Percentiles rank a stretch among this genome's conserved stretches.
phyloP scores from a whole-genome alignment of 2,329 filamentous ascomycete genomes.

The Fusarium sp. region DNA sequence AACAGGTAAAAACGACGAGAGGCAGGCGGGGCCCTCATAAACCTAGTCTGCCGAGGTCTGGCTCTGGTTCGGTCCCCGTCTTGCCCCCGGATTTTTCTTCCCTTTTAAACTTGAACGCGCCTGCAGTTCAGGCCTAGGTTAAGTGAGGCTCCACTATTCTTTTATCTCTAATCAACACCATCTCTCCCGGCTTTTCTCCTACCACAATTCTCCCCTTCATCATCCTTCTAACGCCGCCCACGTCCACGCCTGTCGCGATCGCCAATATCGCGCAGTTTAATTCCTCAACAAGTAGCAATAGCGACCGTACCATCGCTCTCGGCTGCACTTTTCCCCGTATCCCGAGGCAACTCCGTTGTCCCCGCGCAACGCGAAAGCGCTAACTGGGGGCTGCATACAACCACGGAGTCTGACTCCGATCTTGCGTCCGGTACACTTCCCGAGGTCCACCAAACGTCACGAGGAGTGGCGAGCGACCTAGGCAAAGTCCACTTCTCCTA shows the following conservation, averaged over 20 bases:
- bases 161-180: slow-evolving; percentile 35
- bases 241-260: slow-evolving; percentile 22
- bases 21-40: slow-evolving; percentile 8
- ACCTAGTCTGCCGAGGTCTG: slow-evolving; percentile 44
- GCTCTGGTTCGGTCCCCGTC: slow-evolving; percentile 34
- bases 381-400: slow-evolving; percentile 42
- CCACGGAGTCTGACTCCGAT: slow-evolving; percentile 42
- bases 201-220: slow-evolving; percentile 15
- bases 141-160: slow-evolving; percentile 28
- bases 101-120: slow-evolving; percentile 31
- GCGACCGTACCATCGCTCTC: not conserved
- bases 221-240: slow-evolving; percentile 7
- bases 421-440: slow-evolving; percentile 38
- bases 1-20: slow-evolving; percentile 32
- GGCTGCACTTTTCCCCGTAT: slow-evolving; percentile 25
- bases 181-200: slow-evolving; percentile 32
- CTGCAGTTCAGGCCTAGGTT: slow-evolving; percentile 16
- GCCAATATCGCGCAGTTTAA: not conserved
- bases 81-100: slow-evolving; percentile 49
- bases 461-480: slow-evolving; percentile 25
- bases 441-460: slow-evolving; percentile 42
- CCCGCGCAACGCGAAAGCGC: slow-evolving; percentile 38
- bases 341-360: slow-evolving; percentile 42
- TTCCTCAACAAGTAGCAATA: not conserved
- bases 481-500: slow-evolving; percentile 13